Conservation (phyloP, 495 filamentous ascomycete species). For the Penicillium argentinense region DNA sequence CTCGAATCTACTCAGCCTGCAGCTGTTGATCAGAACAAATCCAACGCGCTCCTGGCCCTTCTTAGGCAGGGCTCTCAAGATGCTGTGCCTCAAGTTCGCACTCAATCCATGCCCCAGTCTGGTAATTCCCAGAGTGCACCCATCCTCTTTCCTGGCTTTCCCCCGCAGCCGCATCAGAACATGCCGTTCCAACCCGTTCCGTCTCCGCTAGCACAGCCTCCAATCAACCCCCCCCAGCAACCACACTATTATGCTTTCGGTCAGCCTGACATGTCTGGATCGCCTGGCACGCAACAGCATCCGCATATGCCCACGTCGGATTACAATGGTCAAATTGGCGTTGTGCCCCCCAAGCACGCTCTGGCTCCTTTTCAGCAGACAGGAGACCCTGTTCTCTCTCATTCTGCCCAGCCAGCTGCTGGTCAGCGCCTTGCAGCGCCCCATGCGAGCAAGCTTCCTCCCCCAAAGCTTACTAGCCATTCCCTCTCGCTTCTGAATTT, state of each 20-base stretch:
- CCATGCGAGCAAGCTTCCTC: conserved; percentile 55
- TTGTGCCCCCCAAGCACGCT: conserved; percentile 20
- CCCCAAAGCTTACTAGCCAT: conserved; percentile 64
- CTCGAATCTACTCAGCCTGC: conserved; percentile 4
- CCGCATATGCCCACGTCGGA: conserved; percentile 11
- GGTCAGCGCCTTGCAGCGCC: conserved; percentile 49
- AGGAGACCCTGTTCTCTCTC: conserved; percentile 51
- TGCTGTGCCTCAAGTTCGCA: conserved; percentile 25
- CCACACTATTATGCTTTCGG: conserved; percentile 8
- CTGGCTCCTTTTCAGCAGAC: conserved; percentile 53
- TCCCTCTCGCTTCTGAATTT: conserved; percentile 62
- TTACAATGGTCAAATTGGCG: conserved; percentile 7
- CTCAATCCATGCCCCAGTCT: conserved; percentile 41
- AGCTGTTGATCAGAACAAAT: conserved; percentile 34
- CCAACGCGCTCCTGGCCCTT: conserved; percentile 59
- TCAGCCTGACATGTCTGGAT: conserved; percentile 16
- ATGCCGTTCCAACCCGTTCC: conserved; percentile 4
- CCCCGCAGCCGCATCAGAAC: conserved; percentile 30
- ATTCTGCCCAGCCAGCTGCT: conserved; percentile 37
- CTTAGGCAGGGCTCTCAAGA: conserved; percentile 50
- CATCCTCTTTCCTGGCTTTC: conserved; percentile 38
- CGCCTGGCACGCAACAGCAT: conserved; percentile 13
- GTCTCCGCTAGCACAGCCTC: conserved; percentile 9
- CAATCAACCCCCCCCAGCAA: conserved; percentile 5
- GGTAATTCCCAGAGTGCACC: conserved; percentile 22